Base-by-base conservation (phyloP, 306 rosid genomes). In the Prunus campanulata region DNA sequence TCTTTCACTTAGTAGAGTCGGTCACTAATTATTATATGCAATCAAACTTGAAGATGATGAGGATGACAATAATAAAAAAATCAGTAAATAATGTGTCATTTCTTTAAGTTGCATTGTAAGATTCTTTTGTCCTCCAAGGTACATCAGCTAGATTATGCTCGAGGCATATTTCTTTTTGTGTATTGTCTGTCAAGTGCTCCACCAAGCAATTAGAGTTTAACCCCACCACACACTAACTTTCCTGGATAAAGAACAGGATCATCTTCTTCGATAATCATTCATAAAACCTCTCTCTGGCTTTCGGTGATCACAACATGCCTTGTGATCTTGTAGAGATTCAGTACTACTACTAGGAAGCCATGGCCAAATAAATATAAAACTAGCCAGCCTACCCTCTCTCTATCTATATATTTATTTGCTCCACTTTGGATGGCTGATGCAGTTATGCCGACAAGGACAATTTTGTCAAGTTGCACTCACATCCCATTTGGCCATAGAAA, bases 211-310 rank as follows among this genome's bases (percentile, higher is more conserved):
- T 35, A 7, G 44, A 56, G 15, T 27, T 60, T 24, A 24, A 6
- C 66, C 66, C 66, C 66, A 60, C 66, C 66, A 60, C 35, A 13
- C 66, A 25, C 65, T 60, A 25, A 25, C 66, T 60, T 60, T 25
- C 18, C 25, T 60, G 66, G 66, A 29, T 60, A 60, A 60, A 15
- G 18, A 24, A 5, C 25, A 13, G 25, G 44, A 39, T 39, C 44
- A 39, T 39, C 8, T 39, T 39, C 44, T 39, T 39, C 44, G 9
- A 39, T 39, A 39, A 39, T 39, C 44, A 39, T 39, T 39, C 44
- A 39, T 8, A 39, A 39, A 39, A 39, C 44, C 44, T 25, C 66
- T 15, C 19, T 12, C 2, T 60, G 66, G 32, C 35, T 13, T 60
- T 60, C 66, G 25, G 6, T 25, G 66, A 25, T 60, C 65, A 60